phyloP scores from a whole-genome alignment of 2,329 filamentous ascomycete species.

The Phialocephala sp. region DNA sequence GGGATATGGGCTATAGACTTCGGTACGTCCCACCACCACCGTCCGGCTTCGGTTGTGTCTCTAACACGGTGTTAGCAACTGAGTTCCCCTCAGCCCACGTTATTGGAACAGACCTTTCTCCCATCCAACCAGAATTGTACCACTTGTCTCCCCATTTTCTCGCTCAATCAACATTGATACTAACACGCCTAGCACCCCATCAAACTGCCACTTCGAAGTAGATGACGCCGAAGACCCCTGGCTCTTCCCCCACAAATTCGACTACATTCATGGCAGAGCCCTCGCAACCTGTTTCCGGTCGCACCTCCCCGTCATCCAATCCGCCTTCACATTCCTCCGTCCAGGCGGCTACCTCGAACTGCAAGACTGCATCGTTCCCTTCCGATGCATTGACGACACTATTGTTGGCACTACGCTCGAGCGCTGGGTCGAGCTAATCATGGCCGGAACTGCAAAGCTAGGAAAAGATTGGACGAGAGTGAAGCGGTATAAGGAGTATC shows the following conservation, averaged over 20 bases:
- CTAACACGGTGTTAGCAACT: constrained; percentile 21
- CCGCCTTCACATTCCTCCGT: neutral
- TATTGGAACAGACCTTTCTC: constrained; percentile 40
- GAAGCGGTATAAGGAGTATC: constrained; percentile 35
- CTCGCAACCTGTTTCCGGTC: constrained; percentile 16
- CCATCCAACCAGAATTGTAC: constrained; percentile 45
- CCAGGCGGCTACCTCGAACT: constrained; percentile 19
- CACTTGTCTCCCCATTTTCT: neutral
- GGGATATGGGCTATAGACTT: constrained; percentile 48
- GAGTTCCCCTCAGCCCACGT: constrained; percentile 39
- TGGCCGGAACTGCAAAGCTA: constrained; percentile 2
- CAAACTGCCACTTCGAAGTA: constrained; percentile 66
- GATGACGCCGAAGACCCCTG: constrained; percentile 54
- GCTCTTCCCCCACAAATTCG: constrained; percentile 36
- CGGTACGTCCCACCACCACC: constrained; percentile 35
- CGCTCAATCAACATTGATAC: neutral
- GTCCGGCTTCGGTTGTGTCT: neutral
- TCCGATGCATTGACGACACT: constrained; percentile 6
- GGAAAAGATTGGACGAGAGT: constrained; percentile 23
- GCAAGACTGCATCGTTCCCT: constrained; percentile 17
- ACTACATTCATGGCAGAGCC: constrained; percentile 32
- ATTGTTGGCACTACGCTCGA: constrained; percentile 1
- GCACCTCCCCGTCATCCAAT: constrained; percentile 4
- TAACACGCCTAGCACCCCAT: constrained; percentile 48
- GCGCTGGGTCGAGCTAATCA: constrained; percentile 7